Evolutionary conservation across 441 rosid species (phyloP).

Genomic region (Gossypium laxum): DNA sequence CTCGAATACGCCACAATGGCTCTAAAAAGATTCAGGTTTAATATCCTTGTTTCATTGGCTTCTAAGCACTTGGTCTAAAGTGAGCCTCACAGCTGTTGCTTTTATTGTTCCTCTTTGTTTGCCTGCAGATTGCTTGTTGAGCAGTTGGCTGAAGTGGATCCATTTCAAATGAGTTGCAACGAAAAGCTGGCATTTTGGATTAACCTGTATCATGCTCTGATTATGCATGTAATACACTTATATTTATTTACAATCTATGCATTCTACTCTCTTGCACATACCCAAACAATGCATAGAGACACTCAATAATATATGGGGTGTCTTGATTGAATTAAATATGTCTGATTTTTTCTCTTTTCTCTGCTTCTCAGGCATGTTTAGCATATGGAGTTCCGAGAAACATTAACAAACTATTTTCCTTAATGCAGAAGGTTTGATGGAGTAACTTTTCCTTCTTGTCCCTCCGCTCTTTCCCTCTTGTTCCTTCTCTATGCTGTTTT

Average conservation of each 20-base stretch:
- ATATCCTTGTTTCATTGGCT: not conserved
- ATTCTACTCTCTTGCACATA: not conserved
- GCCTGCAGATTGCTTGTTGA: constrained; percentile 48
- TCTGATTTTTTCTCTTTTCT: constrained; percentile 7
- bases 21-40: constrained; percentile 49
- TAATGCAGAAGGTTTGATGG: constrained; percentile 55
- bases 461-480: not conserved
- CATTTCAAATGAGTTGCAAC: constrained; percentile 32
- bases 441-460: not conserved
- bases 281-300: not conserved
- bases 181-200: constrained; percentile 74
- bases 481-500: not conserved
- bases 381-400: constrained; percentile 63
- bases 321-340: not conserved
- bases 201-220: constrained; percentile 61
- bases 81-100: constrained; percentile 2
- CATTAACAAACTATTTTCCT: constrained; percentile 45
- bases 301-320: not conserved
- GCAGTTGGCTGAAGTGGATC: constrained; percentile 47
- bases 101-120: constrained; percentile 9
- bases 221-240: constrained; percentile 51
- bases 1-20: constrained; percentile 57
- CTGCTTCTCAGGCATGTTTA: constrained; percentile 48
- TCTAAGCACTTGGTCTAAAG: not conserved
- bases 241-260: not conserved